phyloP scores from a whole-genome alignment of 257 asterid genomes.

The Oldenlandia corymbosa region DNA sequence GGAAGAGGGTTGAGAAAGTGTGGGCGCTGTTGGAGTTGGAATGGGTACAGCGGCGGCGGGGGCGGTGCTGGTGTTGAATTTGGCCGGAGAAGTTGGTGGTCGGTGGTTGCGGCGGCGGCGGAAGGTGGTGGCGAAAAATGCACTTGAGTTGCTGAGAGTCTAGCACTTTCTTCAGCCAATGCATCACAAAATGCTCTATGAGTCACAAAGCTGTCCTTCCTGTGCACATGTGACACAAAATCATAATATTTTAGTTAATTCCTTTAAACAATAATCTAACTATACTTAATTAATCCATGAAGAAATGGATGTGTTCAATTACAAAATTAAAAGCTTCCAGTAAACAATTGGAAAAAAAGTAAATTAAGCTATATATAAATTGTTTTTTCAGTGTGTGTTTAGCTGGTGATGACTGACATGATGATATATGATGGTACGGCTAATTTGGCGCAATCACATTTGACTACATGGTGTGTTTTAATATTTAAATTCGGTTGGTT shows the following conservation, averaged over 20 bases:
- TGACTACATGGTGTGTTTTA: not conserved
- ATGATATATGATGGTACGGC: not conserved
- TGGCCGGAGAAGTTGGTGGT: constrained; percentile 28
- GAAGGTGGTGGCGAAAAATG: constrained; percentile 7
- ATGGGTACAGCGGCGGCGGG: constrained; percentile 30
- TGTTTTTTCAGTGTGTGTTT: too few relatives aligned
- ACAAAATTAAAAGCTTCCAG: too few relatives aligned
- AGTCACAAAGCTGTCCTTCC: constrained; percentile 84
- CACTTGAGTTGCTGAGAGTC: constrained; percentile 63
- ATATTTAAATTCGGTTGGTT: too few relatives aligned
- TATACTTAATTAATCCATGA: too few relatives aligned
- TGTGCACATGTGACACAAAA: constrained; percentile 16
- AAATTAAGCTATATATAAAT: too few relatives aligned
- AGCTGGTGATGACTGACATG: not conserved
- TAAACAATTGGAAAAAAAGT: too few relatives aligned
- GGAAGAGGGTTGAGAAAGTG: constrained; percentile 10
- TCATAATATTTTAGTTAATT: not conserved
- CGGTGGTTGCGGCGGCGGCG: constrained; percentile 26
- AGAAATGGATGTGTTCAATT: too few relatives aligned
- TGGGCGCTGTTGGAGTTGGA: constrained; percentile 18
- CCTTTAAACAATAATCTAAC: too few relatives aligned
- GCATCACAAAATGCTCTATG: constrained; percentile 95
- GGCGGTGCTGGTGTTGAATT: constrained; percentile 23
- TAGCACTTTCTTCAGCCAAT: constrained; percentile 79
- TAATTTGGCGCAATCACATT: not conserved